Percentiles rank a stretch among this genome's conserved stretches.
Evolutionary conservation across 306 rosid species (phyloP).

Genomic region (Ormosia emarginata): DNA sequence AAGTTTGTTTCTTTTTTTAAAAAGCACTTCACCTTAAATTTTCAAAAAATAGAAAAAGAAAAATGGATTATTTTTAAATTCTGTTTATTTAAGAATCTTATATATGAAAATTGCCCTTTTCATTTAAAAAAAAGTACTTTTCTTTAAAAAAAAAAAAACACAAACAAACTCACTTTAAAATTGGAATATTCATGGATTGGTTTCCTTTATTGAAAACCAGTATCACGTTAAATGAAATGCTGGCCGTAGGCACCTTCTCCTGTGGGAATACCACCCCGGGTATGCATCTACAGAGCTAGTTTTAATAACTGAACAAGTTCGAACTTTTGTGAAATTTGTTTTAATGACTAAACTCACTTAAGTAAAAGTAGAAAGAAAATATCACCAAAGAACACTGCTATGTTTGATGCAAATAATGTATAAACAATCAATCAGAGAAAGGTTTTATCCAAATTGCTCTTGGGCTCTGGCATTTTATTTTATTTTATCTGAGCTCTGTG

Average conservation of each 20-base stretch:
- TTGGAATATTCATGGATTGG: background rate
- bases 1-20: too few species aligned
- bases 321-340: background rate
- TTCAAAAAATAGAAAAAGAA: too few species aligned
- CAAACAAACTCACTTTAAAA: too few species aligned
- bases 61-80: too few species aligned
- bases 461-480: background rate
- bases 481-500: background rate
- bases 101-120: too few species aligned
- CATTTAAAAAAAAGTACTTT: too few species aligned
- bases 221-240: background rate
- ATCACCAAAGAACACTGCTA: background rate
- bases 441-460: background rate
- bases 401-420: background rate
- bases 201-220: background rate
- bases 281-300: background rate
- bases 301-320: background rate
- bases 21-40: too few species aligned
- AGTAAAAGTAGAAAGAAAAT: background rate
- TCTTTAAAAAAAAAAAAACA: too few species aligned
- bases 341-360: background rate
- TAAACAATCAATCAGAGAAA: background rate
- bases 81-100: too few species aligned
- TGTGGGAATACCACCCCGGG: background rate
- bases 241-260: background rate